phyloP scores from a whole-genome alignment of 73 alveolate genomes.

The Durusdinium trenchii region DNA sequence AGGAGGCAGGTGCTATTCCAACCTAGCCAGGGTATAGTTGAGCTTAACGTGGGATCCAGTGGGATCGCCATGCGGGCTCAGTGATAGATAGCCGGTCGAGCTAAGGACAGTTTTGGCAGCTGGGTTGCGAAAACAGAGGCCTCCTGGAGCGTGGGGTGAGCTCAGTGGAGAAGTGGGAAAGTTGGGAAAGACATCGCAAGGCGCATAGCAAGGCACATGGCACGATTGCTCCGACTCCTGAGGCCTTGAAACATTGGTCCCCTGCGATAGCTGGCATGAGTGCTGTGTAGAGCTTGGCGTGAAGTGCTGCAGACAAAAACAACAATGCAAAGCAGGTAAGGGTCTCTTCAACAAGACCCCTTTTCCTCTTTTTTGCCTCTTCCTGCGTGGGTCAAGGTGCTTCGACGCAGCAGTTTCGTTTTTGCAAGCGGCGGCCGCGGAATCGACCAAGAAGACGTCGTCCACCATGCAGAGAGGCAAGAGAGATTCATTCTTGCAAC shows the following conservation, averaged over 20 bases:
- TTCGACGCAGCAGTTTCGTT: constrained; percentile 47
- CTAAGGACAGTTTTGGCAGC: constrained; percentile 68
- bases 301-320: too few relatives aligned
- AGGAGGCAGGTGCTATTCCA: too few relatives aligned
- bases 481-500: too few relatives aligned
- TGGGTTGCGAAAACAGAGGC: constrained; percentile 89
- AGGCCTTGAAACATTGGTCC: constrained; percentile 55
- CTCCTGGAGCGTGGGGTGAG: constrained; percentile 62
- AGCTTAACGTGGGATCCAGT: too few relatives aligned
- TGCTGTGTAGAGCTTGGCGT: too few relatives aligned
- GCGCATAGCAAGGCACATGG: neutral
- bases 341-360: neutral
- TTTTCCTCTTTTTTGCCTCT: neutral
- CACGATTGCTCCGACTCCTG: neutral
- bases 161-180: neutral
- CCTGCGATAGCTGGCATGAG: constrained; percentile 81
- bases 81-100: too few relatives aligned
- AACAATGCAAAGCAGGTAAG: neutral
- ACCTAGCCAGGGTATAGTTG: too few relatives aligned
- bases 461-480: constrained; percentile 68
- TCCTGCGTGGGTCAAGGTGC: constrained; percentile 35
- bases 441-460: constrained; percentile 57
- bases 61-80: too few relatives aligned
- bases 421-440: constrained; percentile 30
- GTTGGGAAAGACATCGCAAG: neutral